Conservation (phyloP, 495 filamentous ascomycete genomes). For the Penicillium cataractarum region DNA sequence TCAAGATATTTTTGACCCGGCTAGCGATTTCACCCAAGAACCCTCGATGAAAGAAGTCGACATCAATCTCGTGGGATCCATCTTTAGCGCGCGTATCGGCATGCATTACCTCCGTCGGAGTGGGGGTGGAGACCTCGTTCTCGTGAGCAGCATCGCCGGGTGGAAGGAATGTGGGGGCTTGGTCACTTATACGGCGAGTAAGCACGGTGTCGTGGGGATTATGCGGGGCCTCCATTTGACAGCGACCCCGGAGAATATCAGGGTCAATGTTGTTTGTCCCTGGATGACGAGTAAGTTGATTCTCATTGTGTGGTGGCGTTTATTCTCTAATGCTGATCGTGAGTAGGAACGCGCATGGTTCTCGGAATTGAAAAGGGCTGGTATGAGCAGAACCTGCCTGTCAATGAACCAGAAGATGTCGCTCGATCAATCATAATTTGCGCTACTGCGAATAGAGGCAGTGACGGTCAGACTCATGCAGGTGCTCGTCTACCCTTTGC, state of each 20-base stretch:
- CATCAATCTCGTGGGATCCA: slow-evolving; percentile 36
- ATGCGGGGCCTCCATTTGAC: slow-evolving; percentile 38
- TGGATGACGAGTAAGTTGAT: slow-evolving; percentile 44
- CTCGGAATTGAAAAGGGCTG: slow-evolving; percentile 40
- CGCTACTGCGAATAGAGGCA: slow-evolving; percentile 31
- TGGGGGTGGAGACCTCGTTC: slow-evolving; percentile 36
- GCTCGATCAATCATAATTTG: slow-evolving; percentile 33
- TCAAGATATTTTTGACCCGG: slow-evolving; percentile 33
- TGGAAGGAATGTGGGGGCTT: slow-evolving; percentile 42
- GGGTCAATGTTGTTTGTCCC: slow-evolving; percentile 43
- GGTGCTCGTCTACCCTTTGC: slow-evolving; percentile 35
- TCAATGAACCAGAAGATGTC: slow-evolving; percentile 39
- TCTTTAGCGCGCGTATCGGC: slow-evolving; percentile 38
- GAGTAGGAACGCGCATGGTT: slow-evolving; percentile 37
- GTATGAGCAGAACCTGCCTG: slow-evolving; percentile 32
- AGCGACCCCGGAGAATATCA: slow-evolving; percentile 32
- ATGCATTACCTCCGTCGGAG: slow-evolving; percentile 36
- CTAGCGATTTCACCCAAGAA: slow-evolving; percentile 29
- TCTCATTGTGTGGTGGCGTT: not conserved
- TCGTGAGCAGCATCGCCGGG: slow-evolving; percentile 37
- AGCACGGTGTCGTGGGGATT: slow-evolving; percentile 41
- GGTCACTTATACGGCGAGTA: slow-evolving; percentile 38
- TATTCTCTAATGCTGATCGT: not conserved
- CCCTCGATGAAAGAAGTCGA: slow-evolving; percentile 37
- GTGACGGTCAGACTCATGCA: slow-evolving; percentile 18